Evolutionary conservation across 1,284 basidiomycete genomes (phyloP), one percentile per base, ranked within the genome.

Genomic region (Uromyces viciae-fabae): DNA sequence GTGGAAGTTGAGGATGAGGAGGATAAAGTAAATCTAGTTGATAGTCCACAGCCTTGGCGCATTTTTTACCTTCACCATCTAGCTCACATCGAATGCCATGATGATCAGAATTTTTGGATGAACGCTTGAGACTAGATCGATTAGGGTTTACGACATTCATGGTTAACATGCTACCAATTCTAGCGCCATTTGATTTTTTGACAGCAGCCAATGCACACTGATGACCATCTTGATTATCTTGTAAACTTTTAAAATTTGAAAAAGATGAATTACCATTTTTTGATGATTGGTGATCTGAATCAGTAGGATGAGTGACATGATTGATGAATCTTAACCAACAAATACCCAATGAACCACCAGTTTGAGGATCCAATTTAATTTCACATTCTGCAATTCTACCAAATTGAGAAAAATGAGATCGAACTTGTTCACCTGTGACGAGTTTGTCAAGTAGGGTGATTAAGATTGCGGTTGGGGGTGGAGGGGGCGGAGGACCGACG

Each of bases 261-360:
- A 86, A 83, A 88, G 85, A 28, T 82, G 83, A 38, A 82, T 83
- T 22, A 83, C 83, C 3, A 73, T 76, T 5, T 71, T 46, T 31
- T 72, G 84, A 19, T 82, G 81, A 28, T 73, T 81, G 19, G 69
- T 72, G 72, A 82, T 60, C 69, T 28, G 77, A 78, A 38, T 75
- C 66, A 84, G 86, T 14, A 82, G 83, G 54, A 85, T 83, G 82
- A 73, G 83, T 82, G 72, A 84, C 84, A 79, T 87, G 84, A 82
- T 87, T 85, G 28, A 83, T 86, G 85, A 90, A 98, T 82, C 90
- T 90, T 83, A 98, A 89, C 85, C 90, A 91, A 74, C 93, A 91
- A 56, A 98, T 90, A 7, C 95, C 95, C 3, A 98, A 89, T 19
- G 92, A 90, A 82, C 90, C 91, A 17, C 94, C 94, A 28, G 91